Conservation (phyloP, 2,329 filamentous ascomycete species). For the Raffaelea albimanens region DNA sequence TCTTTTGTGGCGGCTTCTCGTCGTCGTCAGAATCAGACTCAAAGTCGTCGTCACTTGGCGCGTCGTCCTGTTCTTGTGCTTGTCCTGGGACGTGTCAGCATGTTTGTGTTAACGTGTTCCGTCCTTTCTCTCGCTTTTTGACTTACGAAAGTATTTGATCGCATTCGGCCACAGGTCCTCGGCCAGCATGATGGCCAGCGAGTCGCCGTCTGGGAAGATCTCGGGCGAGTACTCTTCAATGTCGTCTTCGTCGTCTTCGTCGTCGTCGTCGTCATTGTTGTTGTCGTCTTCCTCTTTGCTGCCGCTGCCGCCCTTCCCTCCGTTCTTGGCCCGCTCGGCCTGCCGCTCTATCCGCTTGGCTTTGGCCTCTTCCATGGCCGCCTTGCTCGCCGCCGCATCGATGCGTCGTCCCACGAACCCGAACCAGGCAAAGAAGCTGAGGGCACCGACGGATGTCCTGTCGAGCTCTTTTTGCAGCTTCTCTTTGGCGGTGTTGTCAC, state of each 20-base stretch:
- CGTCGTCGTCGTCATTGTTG: conserved; percentile 43
- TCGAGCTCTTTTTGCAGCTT: conserved; percentile 44
- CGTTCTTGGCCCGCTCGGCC: not conserved
- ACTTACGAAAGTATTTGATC: conserved; percentile 84
- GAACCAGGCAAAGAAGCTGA: conserved; percentile 87
- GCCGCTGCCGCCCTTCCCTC: conserved; percentile 23
- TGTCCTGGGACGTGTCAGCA: conserved; percentile 43
- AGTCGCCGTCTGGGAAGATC: conserved; percentile 80
- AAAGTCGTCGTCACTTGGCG: conserved; percentile 60
- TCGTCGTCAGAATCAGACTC: conserved; percentile 52
- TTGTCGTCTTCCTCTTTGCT: conserved; percentile 31
- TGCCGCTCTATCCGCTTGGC: conserved; percentile 16
- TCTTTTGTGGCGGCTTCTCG: conserved; percentile 36
- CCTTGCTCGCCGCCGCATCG: conserved; percentile 60
- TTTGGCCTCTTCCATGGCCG: conserved; percentile 50
- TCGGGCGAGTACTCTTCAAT: conserved; percentile 62
- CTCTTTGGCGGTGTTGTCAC: conserved; percentile 16
- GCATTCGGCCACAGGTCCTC: conserved; percentile 87
- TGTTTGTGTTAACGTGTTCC: too few relatives aligned
- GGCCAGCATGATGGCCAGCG: conserved; percentile 67
- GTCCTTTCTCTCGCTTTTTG: not conserved
- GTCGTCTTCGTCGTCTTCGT: conserved; percentile 52
- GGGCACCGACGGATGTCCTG: conserved; percentile 50
- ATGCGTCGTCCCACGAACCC: conserved; percentile 65
- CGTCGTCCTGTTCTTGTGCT: conserved; percentile 61